phyloP scores from a whole-genome alignment of 345 rosid species.

The Excoecaria cochinchinensis region DNA sequence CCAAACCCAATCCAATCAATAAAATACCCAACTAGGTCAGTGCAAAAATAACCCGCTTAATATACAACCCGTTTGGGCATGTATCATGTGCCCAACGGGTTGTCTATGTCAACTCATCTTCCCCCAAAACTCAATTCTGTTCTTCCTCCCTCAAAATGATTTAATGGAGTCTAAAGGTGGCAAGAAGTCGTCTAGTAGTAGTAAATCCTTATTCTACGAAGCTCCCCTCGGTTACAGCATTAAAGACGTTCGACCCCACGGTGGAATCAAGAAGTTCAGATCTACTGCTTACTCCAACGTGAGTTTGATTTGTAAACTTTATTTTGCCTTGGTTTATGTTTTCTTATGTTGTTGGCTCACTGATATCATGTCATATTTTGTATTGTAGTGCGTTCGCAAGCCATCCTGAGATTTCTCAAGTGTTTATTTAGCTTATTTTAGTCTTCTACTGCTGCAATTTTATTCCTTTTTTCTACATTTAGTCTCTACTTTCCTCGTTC shows the following conservation, averaged over 20 bases:
- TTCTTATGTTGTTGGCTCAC: background rate
- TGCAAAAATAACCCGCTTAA: no score
- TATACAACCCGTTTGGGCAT: no score
- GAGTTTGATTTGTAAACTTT: background rate
- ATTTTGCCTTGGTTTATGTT: background rate
- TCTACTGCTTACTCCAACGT: conserved; percentile 41
- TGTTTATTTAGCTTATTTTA: conserved; percentile 22
- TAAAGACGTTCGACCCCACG: conserved; percentile 34
- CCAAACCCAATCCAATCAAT: no score
- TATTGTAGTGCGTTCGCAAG: conserved; percentile 26
- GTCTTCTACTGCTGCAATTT: background rate
- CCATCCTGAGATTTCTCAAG: conserved; percentile 25
- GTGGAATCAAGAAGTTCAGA: conserved; percentile 38
- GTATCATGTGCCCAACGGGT: no score
- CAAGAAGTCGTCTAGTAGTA: conserved; percentile 32
- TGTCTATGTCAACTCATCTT: no score
- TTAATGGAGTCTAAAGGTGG: conserved; percentile 40
- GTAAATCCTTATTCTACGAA: conserved; percentile 30
- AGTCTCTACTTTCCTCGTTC: conserved; percentile 40
- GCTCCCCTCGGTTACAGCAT: conserved; percentile 39
- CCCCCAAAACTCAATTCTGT: no score
- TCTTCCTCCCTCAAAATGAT: no score
- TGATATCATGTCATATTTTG: background rate
- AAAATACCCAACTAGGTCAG: no score
- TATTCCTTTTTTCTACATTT: background rate